A percentile compares a stretch with the other conserved stretches of the same genome.
Conservation (phyloP, 1,284 basidiomycete species). For the Pterulicium gracile region DNA sequence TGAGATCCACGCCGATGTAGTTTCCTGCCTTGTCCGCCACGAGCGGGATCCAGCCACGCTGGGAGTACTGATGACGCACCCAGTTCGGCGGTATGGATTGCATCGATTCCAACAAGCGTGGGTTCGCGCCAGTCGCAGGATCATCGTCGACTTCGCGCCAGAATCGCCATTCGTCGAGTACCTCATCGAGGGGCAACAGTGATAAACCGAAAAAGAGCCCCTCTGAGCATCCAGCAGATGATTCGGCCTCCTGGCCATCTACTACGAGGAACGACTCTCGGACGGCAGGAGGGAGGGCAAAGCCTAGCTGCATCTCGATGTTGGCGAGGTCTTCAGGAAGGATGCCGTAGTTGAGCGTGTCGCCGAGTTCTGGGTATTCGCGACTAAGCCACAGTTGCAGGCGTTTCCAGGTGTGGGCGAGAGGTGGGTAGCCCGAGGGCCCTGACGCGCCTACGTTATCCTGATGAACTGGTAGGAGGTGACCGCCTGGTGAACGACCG, state of each 20-base stretch:
- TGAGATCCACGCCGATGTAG: slow-evolving; percentile 93
- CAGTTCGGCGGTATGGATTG: slow-evolving; percentile 85
- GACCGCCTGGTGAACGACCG: not conserved
- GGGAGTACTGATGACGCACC: slow-evolving; percentile 86
- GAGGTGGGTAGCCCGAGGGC: slow-evolving; percentile 53
- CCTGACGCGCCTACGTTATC: slow-evolving; percentile 34
- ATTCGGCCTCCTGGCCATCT: slow-evolving; percentile 86
- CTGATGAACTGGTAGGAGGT: slow-evolving; percentile 53
- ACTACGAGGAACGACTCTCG: slow-evolving; percentile 76
- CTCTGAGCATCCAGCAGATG: slow-evolving; percentile 72
- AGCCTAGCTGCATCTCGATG: slow-evolving; percentile 76
- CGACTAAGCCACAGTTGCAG: slow-evolving; percentile 65
- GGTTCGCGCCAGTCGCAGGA: slow-evolving; percentile 69
- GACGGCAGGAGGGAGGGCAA: slow-evolving; percentile 66
- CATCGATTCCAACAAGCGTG: slow-evolving; percentile 67
- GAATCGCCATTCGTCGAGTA: slow-evolving; percentile 87
- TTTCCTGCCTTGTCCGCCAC: slow-evolving; percentile 91
- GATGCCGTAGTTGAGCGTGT: slow-evolving; percentile 84
- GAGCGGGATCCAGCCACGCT: slow-evolving; percentile 93
- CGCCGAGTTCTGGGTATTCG: slow-evolving; percentile 84
- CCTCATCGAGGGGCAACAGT: slow-evolving; percentile 79
- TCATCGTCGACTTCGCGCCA: slow-evolving; percentile 89
- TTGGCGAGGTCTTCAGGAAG: slow-evolving; percentile 63
- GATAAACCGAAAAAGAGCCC: slow-evolving; percentile 84
- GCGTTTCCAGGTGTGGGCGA: slow-evolving; percentile 71